Evolutionary conservation across 2,329 filamentous ascomycete genomes (phyloP).

Genomic region (Cercospora sp.): DNA sequence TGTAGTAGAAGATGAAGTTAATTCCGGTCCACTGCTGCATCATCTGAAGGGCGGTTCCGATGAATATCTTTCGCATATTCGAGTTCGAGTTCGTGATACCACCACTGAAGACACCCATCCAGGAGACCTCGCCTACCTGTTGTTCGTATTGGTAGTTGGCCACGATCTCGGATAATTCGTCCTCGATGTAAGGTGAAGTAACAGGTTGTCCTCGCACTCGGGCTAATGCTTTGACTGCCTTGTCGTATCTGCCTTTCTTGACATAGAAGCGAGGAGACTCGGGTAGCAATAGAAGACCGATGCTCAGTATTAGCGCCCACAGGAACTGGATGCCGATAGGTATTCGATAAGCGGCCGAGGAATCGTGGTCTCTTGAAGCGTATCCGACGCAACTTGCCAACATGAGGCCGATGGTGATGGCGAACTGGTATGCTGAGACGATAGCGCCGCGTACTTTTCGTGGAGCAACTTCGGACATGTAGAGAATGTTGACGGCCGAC

Average conservation of each 20-base stretch:
- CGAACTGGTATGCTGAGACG: slow-evolving; percentile 80
- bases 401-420: slow-evolving; percentile 76
- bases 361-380: slow-evolving; percentile 61
- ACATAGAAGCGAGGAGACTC: slow-evolving; percentile 86
- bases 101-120: slow-evolving; percentile 59
- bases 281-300: slow-evolving; percentile 72
- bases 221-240: slow-evolving; percentile 64
- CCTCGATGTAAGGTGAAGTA: slow-evolving; percentile 72
- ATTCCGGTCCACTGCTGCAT: slow-evolving; percentile 72
- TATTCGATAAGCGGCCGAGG: slow-evolving; percentile 74
- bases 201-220: slow-evolving; percentile 72
- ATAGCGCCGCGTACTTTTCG: slow-evolving; percentile 75
- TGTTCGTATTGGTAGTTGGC: slow-evolving; percentile 88
- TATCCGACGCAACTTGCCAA: slow-evolving; percentile 75
- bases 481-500: slow-evolving; percentile 60
- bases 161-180: slow-evolving; percentile 81
- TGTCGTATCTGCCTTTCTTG: slow-evolving; percentile 69
- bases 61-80: slow-evolving; percentile 51
- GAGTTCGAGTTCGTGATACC: slow-evolving; percentile 54
- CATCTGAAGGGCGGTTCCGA: slow-evolving; percentile 51
- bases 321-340: slow-evolving; percentile 77
- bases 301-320: slow-evolving; percentile 74
- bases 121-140: slow-evolving; percentile 58
- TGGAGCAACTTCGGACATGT: slow-evolving; percentile 48
- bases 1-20: slow-evolving; percentile 73